Percentiles rank a stretch among this genome's conserved stretches.
Conservation (phyloP, 129 eudicot genomes). For the Lactuca saligna region DNA sequence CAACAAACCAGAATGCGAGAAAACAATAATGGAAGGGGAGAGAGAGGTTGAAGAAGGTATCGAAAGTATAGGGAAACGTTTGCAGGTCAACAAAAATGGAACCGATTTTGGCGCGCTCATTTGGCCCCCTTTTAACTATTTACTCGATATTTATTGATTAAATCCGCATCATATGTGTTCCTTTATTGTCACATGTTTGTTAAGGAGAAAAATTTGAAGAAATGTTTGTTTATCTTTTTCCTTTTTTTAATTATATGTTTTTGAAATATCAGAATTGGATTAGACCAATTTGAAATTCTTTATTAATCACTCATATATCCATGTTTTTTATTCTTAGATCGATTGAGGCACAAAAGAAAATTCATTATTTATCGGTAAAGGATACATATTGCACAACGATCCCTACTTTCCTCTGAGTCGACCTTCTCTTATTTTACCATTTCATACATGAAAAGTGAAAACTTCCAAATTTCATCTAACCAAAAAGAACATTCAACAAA, state of each 20-base stretch:
- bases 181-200: neutral
- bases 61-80: constrained; percentile 36
- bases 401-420: constrained; percentile 3
- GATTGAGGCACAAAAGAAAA: too few species aligned
- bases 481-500: constrained; percentile 23
- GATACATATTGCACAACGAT: constrained; percentile 10
- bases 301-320: too few species aligned
- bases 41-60: constrained; percentile 28
- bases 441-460: neutral
- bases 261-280: too few species aligned
- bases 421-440: constrained; percentile 3
- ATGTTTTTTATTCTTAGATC: too few species aligned
- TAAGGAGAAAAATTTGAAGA: neutral
- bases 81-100: constrained; percentile 31
- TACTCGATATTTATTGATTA: neutral
- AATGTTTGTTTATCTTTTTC: too few species aligned
- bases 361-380: neutral
- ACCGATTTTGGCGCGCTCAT: constrained; percentile 63
- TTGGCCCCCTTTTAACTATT: constrained; percentile 14
- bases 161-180: too few species aligned
- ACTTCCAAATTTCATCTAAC: constrained; percentile 14
- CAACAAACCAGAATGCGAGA: neutral
- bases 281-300: too few species aligned
- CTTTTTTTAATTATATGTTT: too few species aligned
- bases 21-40: constrained; percentile 14